phyloP scores from a whole-genome alignment of 176 grass and related monocot genomes.

The Oryza punctata region DNA sequence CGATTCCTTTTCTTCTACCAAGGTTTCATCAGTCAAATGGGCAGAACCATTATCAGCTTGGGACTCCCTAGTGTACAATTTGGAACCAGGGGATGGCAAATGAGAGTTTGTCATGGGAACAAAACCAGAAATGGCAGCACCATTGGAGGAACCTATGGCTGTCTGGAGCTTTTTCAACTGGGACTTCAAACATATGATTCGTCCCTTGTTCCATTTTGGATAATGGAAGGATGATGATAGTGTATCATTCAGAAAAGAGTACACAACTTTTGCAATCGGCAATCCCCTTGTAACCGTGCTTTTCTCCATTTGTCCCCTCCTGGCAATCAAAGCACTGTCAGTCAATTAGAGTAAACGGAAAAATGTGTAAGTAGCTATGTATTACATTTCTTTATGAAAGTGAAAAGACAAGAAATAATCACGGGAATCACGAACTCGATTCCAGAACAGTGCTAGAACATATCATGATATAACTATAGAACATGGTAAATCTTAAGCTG shows the following conservation, averaged over 20 bases:
- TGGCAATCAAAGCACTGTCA: conserved; percentile 46
- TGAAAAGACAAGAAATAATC: not conserved
- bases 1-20: conserved; percentile 55
- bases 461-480: not conserved
- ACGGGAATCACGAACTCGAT: not conserved
- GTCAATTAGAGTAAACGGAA: conserved; percentile 11
- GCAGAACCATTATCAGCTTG: conserved; percentile 24
- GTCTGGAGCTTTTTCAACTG: conserved; percentile 74
- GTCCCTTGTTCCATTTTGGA: conserved; percentile 89
- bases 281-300: conserved; percentile 66
- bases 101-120: conserved; percentile 46
- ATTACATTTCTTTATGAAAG: conserved; percentile 17
- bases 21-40: conserved; percentile 1
- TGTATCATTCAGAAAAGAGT: conserved; percentile 73
- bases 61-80: conserved; percentile 49
- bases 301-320: conserved; percentile 92
- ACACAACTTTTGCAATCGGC: conserved; percentile 70
- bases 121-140: conserved; percentile 44
- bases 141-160: conserved; percentile 50
- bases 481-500: not conserved
- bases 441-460: conserved; percentile 15
- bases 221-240: conserved; percentile 81
- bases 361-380: not conserved
- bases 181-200: conserved; percentile 76
- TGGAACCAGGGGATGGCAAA: conserved; percentile 55